Evolutionary conservation across 2,329 filamentous ascomycete genomes (phyloP).

Genomic region (Penicillium digitatum): DNA sequence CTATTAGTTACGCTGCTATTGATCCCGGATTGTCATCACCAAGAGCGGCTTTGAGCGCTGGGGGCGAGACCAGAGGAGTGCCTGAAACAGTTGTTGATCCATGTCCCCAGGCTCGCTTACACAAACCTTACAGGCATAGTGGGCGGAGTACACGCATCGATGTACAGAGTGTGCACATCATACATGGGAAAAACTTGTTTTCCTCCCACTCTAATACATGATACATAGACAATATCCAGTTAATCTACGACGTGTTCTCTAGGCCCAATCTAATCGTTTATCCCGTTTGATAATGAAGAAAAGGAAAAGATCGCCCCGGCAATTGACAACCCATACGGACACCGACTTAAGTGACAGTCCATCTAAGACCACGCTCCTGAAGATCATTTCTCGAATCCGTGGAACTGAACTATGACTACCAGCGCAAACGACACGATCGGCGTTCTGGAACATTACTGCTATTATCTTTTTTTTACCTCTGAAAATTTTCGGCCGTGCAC

Average conservation of each 20-base stretch:
- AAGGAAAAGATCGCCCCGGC: not conserved
- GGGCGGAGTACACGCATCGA: not conserved
- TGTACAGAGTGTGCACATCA: not conserved
- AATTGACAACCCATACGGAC: not conserved
- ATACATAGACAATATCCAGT: not conserved
- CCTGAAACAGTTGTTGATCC: not conserved
- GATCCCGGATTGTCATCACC: not conserved
- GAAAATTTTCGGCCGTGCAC: conserved; percentile 15
- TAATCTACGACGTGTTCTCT: not conserved
- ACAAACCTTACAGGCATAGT: conserved; percentile 10
- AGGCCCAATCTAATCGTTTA: not conserved
- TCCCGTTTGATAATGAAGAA: not conserved
- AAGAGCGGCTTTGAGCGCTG: conserved; percentile 21
- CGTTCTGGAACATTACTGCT: conserved; percentile 22
- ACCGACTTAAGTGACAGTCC: not conserved
- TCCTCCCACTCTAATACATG: not conserved
- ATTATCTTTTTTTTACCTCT: not conserved
- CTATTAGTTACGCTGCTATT: not conserved
- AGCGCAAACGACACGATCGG: conserved; percentile 16
- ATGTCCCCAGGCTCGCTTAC: conserved; percentile 19
- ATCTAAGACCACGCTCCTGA: conserved; percentile 11
- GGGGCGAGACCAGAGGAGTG: conserved; percentile 7
- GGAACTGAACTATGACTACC: not conserved
- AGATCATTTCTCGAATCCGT: conserved; percentile 5
- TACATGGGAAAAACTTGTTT: not conserved